These are phyloP conservation scores for Xylaria arbuscula DNA, from an alignment of 2,329 filamentous ascomycete genomes.

Conservation along the genomic window DNA sequence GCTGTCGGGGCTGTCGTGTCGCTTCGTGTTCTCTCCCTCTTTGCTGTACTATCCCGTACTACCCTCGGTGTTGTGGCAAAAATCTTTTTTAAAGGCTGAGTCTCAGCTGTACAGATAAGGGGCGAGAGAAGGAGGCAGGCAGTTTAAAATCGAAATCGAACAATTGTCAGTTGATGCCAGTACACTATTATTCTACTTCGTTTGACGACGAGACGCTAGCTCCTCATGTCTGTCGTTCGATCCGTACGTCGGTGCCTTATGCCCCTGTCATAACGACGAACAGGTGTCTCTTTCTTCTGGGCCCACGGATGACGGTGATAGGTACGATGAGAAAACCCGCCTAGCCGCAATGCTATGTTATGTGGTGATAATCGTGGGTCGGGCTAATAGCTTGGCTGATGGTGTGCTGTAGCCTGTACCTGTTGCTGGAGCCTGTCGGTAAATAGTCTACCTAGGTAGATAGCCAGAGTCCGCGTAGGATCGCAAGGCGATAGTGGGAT, in stretches of 20 bases:
- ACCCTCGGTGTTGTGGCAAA: neutral
- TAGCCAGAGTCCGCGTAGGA: neutral
- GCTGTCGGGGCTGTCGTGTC: neutral
- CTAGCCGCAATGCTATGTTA: neutral
- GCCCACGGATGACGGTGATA: neutral
- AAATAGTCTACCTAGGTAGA: too few species aligned
- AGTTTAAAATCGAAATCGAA: neutral
- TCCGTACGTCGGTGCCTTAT: neutral
- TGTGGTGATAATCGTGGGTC: neutral
- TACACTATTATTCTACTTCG: neutral
- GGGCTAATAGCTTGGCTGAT: neutral
- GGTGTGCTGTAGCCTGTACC: neutral
- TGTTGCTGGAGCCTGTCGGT: neutral
- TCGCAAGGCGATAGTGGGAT: too few species aligned
- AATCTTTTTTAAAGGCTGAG: neutral
- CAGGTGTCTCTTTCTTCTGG: neutral
- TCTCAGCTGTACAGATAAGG: neutral
- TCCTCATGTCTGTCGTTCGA: constrained; percentile 17
- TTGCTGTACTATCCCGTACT: neutral
- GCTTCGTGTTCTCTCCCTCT: neutral
- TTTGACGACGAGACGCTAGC: constrained; percentile 12
- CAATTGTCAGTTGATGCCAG: neutral
- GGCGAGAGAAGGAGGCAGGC: neutral
- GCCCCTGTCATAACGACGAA: neutral
- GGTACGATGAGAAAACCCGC: neutral